Conservation (phyloP, 768 basidiomycete genomes). For the Gloeophyllum trabeum region DNA sequence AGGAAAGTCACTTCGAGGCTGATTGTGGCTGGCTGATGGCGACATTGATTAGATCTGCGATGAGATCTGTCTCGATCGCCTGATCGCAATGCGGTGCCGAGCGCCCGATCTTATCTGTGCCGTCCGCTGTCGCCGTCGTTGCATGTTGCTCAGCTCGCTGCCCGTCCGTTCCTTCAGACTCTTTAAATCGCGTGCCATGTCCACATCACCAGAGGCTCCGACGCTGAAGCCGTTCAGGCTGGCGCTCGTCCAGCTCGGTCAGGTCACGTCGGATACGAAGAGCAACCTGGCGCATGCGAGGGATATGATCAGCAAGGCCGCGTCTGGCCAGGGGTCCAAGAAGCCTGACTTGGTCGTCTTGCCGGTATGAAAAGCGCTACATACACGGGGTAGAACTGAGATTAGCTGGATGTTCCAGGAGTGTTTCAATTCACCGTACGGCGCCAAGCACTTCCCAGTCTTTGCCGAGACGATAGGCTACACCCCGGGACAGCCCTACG, state of each 20-base stretch:
- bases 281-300: constrained; percentile 78
- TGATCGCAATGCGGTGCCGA: no score
- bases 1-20: no score
- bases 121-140: no score
- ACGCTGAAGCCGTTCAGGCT: constrained; percentile 67
- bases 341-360: constrained; percentile 79
- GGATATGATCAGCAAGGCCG: constrained; percentile 70
- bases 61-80: no score
- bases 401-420: constrained; percentile 48
- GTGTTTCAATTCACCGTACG: constrained; percentile 86
- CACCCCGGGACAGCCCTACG: constrained; percentile 44
- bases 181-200: no score
- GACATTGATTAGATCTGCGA: no score
- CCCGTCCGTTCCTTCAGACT: no score
- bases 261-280: constrained; percentile 55
- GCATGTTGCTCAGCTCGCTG: no score
- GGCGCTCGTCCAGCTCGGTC: constrained; percentile 86
- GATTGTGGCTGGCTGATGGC: no score
- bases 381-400: background rate
- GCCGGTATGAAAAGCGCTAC: no score
- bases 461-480: constrained; percentile 76
- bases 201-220: constrained; percentile 14
- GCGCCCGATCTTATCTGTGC: no score
- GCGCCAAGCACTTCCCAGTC: constrained; percentile 66
- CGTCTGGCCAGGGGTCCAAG: constrained; percentile 22